Conservation (phyloP, 208 protist species). For the Strigomonas oncopelti region DNA sequence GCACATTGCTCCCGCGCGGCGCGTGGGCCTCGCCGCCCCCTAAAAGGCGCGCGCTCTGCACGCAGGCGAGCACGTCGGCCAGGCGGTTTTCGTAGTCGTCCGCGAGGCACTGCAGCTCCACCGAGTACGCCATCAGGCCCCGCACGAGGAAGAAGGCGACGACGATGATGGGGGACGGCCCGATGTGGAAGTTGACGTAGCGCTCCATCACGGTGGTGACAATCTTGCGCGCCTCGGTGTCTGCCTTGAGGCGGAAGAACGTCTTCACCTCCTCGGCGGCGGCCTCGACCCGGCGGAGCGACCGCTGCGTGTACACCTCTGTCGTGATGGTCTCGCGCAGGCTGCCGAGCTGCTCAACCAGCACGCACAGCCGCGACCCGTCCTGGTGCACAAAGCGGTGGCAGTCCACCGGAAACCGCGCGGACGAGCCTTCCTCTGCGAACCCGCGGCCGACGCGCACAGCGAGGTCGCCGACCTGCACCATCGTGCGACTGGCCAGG, state of each 20-base stretch:
- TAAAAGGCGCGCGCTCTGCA: slow-evolving; percentile 43
- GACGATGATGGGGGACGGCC: slow-evolving; percentile 38
- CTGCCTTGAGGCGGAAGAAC: slow-evolving; percentile 55
- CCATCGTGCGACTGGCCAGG: slow-evolving; percentile 8
- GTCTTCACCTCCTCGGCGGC: slow-evolving; percentile 29
- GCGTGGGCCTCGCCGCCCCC: background rate
- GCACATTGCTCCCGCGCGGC: background rate
- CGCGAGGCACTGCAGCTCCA: slow-evolving; percentile 46
- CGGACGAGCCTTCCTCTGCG: slow-evolving; percentile 19
- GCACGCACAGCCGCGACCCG: slow-evolving; percentile 41
- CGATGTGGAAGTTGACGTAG: slow-evolving; percentile 42
- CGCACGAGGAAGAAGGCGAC: slow-evolving; percentile 44
- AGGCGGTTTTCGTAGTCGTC: slow-evolving; percentile 44
- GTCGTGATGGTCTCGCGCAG: slow-evolving; percentile 23
- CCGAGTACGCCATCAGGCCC: slow-evolving; percentile 37
- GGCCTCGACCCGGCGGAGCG: slow-evolving; percentile 21
- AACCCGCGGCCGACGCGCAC: slow-evolving; percentile 25
- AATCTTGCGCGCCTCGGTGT: slow-evolving; percentile 32
- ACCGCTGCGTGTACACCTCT: slow-evolving; percentile 34
- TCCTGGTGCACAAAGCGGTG: slow-evolving; percentile 52
- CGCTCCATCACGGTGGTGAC: slow-evolving; percentile 61
- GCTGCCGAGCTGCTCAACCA: slow-evolving; percentile 36
- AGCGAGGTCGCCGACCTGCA: slow-evolving; percentile 32
- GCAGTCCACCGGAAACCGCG: slow-evolving; percentile 45
- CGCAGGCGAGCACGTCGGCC: slow-evolving; percentile 33